These are phyloP conservation scores for Schizophyllum amplum DNA, from an alignment of 1,284 basidiomycete genomes.

Conservation along the genomic window DNA sequence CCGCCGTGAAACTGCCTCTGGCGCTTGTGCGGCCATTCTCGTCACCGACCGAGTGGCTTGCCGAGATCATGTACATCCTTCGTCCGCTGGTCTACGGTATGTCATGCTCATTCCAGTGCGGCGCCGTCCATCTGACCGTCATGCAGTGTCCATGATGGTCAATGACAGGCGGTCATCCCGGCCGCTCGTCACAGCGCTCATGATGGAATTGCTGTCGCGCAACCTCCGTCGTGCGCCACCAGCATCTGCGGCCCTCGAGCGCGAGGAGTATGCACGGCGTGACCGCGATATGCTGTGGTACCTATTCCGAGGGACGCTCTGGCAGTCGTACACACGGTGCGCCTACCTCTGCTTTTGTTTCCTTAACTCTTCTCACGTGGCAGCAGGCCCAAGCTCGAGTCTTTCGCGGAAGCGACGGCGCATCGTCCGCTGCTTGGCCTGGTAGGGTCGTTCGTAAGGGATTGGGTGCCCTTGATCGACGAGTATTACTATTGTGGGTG, in stretches of 20 bases:
- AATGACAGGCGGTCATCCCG: slow-evolving; percentile 32
- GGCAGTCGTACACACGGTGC: slow-evolving; percentile 79
- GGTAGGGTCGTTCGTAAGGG: slow-evolving; percentile 70
- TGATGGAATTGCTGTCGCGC: slow-evolving; percentile 58
- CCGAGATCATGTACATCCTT: slow-evolving; percentile 58
- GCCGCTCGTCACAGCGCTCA: slow-evolving; percentile 49
- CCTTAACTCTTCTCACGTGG: slow-evolving; percentile 2
- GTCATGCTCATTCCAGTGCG: slow-evolving; percentile 15
- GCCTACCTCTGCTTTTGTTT: slow-evolving; percentile 14
- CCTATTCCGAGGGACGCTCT: slow-evolving; percentile 82
- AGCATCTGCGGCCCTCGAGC: slow-evolving; percentile 56
- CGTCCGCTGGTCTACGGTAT: slow-evolving; percentile 70
- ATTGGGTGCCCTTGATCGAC: slow-evolving; percentile 91
- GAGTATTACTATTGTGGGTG: slow-evolving; percentile 91
- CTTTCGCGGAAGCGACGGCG: slow-evolving; percentile 49
- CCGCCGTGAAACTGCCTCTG: slow-evolving; percentile 59
- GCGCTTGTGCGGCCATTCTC: slow-evolving; percentile 53
- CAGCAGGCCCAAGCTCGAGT: slow-evolving; percentile 67
- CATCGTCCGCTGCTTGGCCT: slow-evolving; percentile 69
- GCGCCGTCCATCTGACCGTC: slow-evolving; percentile 8
- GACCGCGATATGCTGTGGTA: slow-evolving; percentile 83
- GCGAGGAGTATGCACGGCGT: slow-evolving; percentile 73
- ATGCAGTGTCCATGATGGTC: slow-evolving; percentile 30
- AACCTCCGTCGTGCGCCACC: slow-evolving; percentile 58
- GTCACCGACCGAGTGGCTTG: slow-evolving; percentile 62